Percentiles rank a stretch among this genome's conserved stretches.
Conservation (phyloP, 805 yeast species). For the Helenozyma rhizophorensis region DNA sequence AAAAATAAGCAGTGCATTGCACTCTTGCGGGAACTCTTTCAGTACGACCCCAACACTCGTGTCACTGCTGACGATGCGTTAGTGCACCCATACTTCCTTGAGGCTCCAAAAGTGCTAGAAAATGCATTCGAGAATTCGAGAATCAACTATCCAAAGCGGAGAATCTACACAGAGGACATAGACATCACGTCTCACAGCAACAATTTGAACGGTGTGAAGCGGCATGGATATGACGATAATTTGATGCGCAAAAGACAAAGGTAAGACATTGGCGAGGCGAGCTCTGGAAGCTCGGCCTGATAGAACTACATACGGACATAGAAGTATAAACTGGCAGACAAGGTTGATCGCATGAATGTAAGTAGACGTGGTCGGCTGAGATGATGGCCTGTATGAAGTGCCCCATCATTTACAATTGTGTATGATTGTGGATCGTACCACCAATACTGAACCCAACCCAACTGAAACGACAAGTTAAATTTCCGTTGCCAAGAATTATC, state of each 20-base stretch:
- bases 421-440: no score
- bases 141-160: conserved; percentile 76
- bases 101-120: conserved; percentile 59
- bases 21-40: conserved; percentile 59
- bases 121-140: conserved; percentile 78
- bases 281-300: no score
- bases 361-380: no score
- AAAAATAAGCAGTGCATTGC: conserved; percentile 63
- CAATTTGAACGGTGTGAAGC: conserved; percentile 19
- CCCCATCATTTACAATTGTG: no score
- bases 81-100: conserved; percentile 74
- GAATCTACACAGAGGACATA: conserved; percentile 83
- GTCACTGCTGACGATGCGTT: conserved; percentile 76
- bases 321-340: no score
- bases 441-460: no score
- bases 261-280: conserved; percentile 1
- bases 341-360: no score
- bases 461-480: no score
- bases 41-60: conserved; percentile 78
- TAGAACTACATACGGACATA: no score
- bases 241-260: conserved; percentile 7
- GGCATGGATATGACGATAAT: conserved; percentile 19
- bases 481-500: no score
- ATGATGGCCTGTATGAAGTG: no score
- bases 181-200: conserved; percentile 50